These are phyloP conservation scores for Boletellus ananiceps DNA, from an alignment of 768 basidiomycete genomes.

Conservation along the genomic window DNA sequence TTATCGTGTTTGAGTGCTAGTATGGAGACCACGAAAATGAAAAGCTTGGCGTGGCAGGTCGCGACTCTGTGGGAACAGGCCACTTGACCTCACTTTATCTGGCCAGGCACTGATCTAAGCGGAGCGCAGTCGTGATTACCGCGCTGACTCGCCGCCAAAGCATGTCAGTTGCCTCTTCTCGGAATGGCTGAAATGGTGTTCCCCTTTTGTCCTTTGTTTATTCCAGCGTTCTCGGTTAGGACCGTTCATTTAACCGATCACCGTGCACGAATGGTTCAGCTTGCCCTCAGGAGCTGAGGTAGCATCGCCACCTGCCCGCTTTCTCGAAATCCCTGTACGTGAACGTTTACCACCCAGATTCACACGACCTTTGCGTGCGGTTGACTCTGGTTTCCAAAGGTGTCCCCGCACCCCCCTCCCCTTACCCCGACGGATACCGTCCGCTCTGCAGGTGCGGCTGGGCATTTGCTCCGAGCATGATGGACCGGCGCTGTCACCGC, in stretches of 20 bases:
- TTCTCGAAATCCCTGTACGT: constrained; percentile 7
- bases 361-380: constrained; percentile 5
- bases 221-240: constrained; percentile 23
- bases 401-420: background rate
- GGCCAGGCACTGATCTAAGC: constrained; percentile 27
- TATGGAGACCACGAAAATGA: constrained; percentile 22
- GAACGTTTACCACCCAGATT: background rate
- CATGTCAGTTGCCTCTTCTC: constrained; percentile 20
- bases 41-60: constrained; percentile 16
- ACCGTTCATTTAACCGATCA: constrained; percentile 24
- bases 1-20: constrained; percentile 13
- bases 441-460: background rate
- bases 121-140: constrained; percentile 22
- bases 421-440: background rate
- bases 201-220: constrained; percentile 15
- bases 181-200: constrained; percentile 7
- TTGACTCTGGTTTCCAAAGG: background rate
- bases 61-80: constrained; percentile 17
- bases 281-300: constrained; percentile 15
- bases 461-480: constrained; percentile 1
- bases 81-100: constrained; percentile 22
- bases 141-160: constrained; percentile 22
- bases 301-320: constrained; percentile 7
- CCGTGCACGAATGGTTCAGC: constrained; percentile 11
- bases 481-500: constrained; percentile 12